Base-by-base conservation (phyloP, 2,329 filamentous ascomycete genomes). In the Microdochium paspali region DNA sequence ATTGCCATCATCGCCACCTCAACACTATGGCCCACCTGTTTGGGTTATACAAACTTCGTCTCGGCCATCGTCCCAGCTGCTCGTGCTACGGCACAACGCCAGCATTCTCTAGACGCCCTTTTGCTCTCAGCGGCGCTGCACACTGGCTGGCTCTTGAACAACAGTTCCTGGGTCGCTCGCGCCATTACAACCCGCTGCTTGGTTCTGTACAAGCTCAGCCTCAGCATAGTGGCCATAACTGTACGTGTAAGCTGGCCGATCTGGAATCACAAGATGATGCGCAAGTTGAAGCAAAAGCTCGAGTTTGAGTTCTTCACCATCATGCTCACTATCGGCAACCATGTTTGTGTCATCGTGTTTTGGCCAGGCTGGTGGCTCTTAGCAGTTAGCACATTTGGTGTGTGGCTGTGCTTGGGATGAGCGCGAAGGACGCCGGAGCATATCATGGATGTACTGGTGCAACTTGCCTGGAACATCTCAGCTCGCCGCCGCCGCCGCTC, bases 301-400 rank as follows among this genome's bases (percentile, higher is more conserved):
- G 71, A 72, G 47, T 72, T 72, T 52, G 77, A 80, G 57, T 68
- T 80, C 48, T 72, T 70, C 49, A 62, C 70, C 44, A 66, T 73
- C 45, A 63, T 79, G 31, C 66, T 80, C 21, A 75, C 76, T 3
- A 66, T 69, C 23, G 69, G 68, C 4, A 77, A 77, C 51, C 56
- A 61, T 25, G 43, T 80, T 47, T 66, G 73, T 50, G 58, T 79
- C 26, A 43, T 78, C 49, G 51, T 79, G 51, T 75, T 80, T 53
- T 80, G 76, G 77, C 77, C 77, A 0, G 77, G 77, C 0, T 80
- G 77, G 76, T 61, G 69, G 49, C 50, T 79, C 24, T 49, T 80
- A 25, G 70, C 56, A 2, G 58, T 66, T 6, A 53, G 60, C n/a
- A 50, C 58, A 2, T 62, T 66, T 53, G 57, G 57, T 3, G 39